Percentiles rank a stretch among this genome's conserved stretches.
These are phyloP conservation scores for Xylaria sp. DNA, from an alignment of 2,329 filamentous ascomycete species.

Conservation along the genomic window DNA sequence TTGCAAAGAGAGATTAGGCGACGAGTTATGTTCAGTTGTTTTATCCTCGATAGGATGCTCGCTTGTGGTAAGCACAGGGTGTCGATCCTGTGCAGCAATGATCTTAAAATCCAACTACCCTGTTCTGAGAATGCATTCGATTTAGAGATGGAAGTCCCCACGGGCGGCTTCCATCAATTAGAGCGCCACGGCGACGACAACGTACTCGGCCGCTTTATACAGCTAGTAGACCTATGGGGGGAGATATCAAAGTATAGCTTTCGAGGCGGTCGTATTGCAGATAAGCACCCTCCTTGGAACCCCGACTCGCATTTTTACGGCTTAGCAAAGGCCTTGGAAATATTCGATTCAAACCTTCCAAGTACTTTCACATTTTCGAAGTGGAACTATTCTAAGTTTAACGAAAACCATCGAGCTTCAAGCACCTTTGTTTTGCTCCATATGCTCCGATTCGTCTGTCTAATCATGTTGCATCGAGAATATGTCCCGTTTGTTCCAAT, in stretches of 20 bases:
- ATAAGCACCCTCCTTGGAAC: conserved; percentile 65
- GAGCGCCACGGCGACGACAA: conserved; percentile 47
- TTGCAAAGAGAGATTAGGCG: conserved; percentile 68
- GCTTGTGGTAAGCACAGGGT: conserved; percentile 67
- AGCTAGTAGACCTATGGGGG: conserved; percentile 64
- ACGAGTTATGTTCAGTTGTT: conserved; percentile 76
- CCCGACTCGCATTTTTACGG: conserved; percentile 58
- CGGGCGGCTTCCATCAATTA: conserved; percentile 51
- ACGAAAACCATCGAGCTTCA: conserved; percentile 67
- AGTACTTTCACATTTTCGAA: conserved; percentile 62
- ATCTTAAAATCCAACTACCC: conserved; percentile 69
- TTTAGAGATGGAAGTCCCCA: conserved; percentile 62
- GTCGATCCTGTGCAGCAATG: conserved; percentile 62
- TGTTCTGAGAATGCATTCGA: conserved; percentile 71
- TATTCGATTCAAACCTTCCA: conserved; percentile 61
- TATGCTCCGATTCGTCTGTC: conserved; percentile 67
- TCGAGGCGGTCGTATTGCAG: conserved; percentile 56
- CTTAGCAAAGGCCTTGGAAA: conserved; percentile 56
- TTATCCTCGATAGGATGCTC: conserved; percentile 73
- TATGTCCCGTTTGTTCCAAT: conserved; percentile 71
- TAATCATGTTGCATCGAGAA: conserved; percentile 71
- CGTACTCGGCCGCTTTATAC: conserved; percentile 58
- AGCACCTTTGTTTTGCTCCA: conserved; percentile 72
- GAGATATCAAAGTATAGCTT: conserved; percentile 64
- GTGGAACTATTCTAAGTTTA: conserved; percentile 68